Evolutionary conservation across 441 rosid genomes (phyloP).

Genomic region (Macaranga tanarius): DNA sequence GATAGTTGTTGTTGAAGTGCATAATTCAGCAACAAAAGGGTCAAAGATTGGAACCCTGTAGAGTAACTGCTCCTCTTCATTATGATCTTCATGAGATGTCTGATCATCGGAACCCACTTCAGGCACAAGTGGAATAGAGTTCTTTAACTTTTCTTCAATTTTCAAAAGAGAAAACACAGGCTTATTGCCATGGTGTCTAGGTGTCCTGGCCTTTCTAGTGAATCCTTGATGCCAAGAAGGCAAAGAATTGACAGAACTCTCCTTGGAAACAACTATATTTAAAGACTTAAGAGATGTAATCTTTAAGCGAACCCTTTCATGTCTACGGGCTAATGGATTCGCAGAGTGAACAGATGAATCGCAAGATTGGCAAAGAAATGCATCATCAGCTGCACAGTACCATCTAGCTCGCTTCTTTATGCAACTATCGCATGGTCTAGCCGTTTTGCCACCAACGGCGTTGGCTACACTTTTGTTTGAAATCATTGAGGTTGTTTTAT

Average conservation of each 20-base stretch:
- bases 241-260: neutral
- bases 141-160: conserved; percentile 14
- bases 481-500: conserved; percentile 24
- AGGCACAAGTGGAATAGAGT: conserved; percentile 52
- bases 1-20: conserved; percentile 35
- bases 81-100: conserved; percentile 45
- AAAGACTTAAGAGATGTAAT: conserved; percentile 42
- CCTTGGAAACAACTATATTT: neutral
- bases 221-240: conserved; percentile 84
- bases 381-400: conserved; percentile 97
- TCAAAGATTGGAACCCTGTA: conserved; percentile 81
- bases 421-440: conserved; percentile 90
- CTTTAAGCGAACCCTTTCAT: conserved; percentile 78
- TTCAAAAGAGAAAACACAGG: neutral
- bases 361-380: conserved; percentile 88
- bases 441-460: conserved; percentile 81
- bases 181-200: conserved; percentile 44
- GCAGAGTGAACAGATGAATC: conserved; percentile 86
- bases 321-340: conserved; percentile 75
- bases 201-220: conserved; percentile 78
- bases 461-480: conserved; percentile 50
- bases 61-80: conserved; percentile 71
- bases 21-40: conserved; percentile 50
- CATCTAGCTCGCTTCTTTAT: conserved; percentile 75
- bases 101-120: conserved; percentile 64